Base-by-base conservation (phyloP, 768 basidiomycete species). In the Rhodotorula sphaerocarpa region DNA sequence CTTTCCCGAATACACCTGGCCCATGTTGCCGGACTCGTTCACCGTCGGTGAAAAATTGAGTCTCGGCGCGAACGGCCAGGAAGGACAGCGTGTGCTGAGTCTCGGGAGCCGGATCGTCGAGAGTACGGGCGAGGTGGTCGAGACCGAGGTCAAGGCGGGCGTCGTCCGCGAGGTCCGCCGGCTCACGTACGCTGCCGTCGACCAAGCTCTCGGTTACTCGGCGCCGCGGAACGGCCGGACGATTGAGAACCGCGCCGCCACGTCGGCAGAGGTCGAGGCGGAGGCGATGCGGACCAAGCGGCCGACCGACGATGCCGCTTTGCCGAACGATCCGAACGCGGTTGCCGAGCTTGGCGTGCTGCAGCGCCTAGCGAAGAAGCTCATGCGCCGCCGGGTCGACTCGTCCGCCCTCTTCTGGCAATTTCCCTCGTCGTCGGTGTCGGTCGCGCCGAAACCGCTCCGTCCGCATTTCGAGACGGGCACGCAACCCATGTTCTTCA, bases 41-140 rank as follows among this genome's bases (percentile, higher is more conserved):
- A 55, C 61, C 30, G 39, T 55, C 48, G 36, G 33, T 3, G 30
- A 64, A 16, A 28, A 50, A 15, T 67, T 86, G 48, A 78, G 81
- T 59, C 76, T 82, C 20, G 69, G 48, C 20, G 69, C 48, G 14
- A 27, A 62, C 5, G 63, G 63, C n/a, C 62, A 71, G 4, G 75
- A 77, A 0, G 36, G 36, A 9, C 83, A 86, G 68, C 80, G 79
- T 10, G 84, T 84, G 3, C 69, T 99, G 66, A 85, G 89, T 0
- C 90, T 96, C 76, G 93, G 90, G 61, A 79, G 80, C 55, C 85
- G 84, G 69, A 63, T 96, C 12, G 79, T 83, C 63, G 65, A 75
- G 1, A 65, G 73, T 4, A 63, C 63, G 15, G 88, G 89, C 0
- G 78, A 82, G n/a, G 79, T 93, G 42, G 69, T 82, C 16, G 88